Evolutionary conservation across 2,329 filamentous ascomycete genomes (phyloP), one percentile per base, ranked within the genome.

Genomic region (Xylaria sp.): DNA sequence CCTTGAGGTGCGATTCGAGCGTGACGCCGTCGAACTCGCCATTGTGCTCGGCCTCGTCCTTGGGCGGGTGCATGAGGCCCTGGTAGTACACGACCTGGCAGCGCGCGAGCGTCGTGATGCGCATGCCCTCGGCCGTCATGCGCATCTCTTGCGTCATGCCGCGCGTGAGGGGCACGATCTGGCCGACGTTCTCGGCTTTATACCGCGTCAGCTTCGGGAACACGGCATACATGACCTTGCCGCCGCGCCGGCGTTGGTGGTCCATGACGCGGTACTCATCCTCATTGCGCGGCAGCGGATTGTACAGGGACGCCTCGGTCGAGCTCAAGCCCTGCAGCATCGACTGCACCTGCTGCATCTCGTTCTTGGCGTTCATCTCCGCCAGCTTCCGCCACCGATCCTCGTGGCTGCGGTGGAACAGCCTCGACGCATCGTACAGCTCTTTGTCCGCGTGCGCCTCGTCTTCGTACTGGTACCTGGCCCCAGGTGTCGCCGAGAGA

Each of bases 131-230:
- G 34, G 57, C 44, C 2, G 13, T 18, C 8, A 48, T 52, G 23
- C 54, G 4, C 2, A 57, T 30, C 0, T 59, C 50, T 4, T 58
- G 37, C 23, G 2, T 8, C 30, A 16, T 6, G 10, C 19, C 39
- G 16, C 10, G 39, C 42, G 37, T 23, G 11, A 58, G 51, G 11
- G 11, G 3, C 60, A 47, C 2, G 34, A 50, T 23, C 8, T 53
- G 56, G 37, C 65, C 65, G 55, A 63, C 46, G 57, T 70, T 70
- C 55, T 65, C 54, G 18, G 68, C 61, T 9, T 16, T 39, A 56
- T 72, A 72, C 30, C 68, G 66, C 53, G 68, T 71, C 30, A 72
- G 42, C 63, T 67, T 67, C 52, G 71, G 71, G 61, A 72, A 73
- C 6, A 72, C 69, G 54, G 71, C 68, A 49, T 71, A 66, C 66